phyloP scores from a whole-genome alignment of 805 yeast genomes.

The Cyberlindnera xishuangbannaensis region DNA sequence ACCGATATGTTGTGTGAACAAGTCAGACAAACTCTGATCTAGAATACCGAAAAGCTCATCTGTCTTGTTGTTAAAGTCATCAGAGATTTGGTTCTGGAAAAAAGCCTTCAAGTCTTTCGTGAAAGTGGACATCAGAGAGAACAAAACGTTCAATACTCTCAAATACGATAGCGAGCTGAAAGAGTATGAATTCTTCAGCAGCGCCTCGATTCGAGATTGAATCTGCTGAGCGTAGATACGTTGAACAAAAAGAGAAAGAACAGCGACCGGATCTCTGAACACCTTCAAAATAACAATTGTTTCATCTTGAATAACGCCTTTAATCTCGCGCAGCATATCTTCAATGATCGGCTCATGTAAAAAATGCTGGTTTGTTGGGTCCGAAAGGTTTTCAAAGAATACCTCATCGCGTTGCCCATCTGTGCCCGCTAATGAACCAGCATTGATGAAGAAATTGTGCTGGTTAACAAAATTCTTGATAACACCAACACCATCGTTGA shows the following conservation, averaged over 20 bases:
- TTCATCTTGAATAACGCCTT: slow-evolving; percentile 60
- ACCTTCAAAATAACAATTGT: slow-evolving; percentile 68
- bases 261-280: slow-evolving; percentile 62
- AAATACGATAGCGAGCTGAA: slow-evolving; percentile 67
- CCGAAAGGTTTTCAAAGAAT: slow-evolving; percentile 54
- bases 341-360: slow-evolving; percentile 49
- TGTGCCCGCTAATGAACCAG: slow-evolving; percentile 20
- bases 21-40: slow-evolving; percentile 67
- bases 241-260: slow-evolving; percentile 63
- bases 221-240: slow-evolving; percentile 72
- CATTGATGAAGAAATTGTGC: slow-evolving; percentile 57
- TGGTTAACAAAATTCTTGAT: slow-evolving; percentile 78
- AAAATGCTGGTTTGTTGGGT: slow-evolving; percentile 47
- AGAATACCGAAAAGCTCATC: slow-evolving; percentile 42
- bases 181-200: slow-evolving; percentile 58
- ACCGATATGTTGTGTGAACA: slow-evolving; percentile 63
- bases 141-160: slow-evolving; percentile 66
- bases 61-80: slow-evolving; percentile 30
- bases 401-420: slow-evolving; percentile 35
- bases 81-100: slow-evolving; percentile 37
- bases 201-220: slow-evolving; percentile 47
- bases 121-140: slow-evolving; percentile 50
- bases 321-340: slow-evolving; percentile 47
- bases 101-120: slow-evolving; percentile 62
- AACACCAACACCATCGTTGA: slow-evolving; percentile 80